Base-by-base conservation (phyloP, 257 asterid species). In the Solanum phureja region DNA sequence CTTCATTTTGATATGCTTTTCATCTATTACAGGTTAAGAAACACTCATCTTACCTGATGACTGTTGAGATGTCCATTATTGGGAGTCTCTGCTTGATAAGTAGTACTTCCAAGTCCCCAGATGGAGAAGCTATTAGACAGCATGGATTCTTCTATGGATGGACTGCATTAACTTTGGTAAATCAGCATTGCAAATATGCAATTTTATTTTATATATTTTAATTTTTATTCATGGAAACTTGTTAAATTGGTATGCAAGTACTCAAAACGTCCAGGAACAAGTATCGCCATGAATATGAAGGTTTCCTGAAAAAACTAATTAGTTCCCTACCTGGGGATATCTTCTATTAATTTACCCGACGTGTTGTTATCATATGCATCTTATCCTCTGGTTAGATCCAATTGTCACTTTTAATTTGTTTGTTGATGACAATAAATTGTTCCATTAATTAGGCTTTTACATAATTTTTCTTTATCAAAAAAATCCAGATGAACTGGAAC, bases 31-130 rank as follows among this genome's bases (percentile, higher is more conserved):
- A 96, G 99, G 98, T 97, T 85, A 95, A 97, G 94, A 95, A 94
- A 88, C 98, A 92, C 86, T 33, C 98, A 38, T 94, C 98, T 81
- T 97, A 97, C 91, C 87, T 97, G 96, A 95, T 97, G 99, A 97
- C 98, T 37, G 93, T 97, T 88, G 99, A 97, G 93, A 95, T 97
- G 99, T 97, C 99, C 86, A 87, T 95, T 81, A 93, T 97, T 91
- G 99, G 99, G 92, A 95, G 96, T 88, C 90, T 95, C 87, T 97
- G 99, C 93, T 90, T 97, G 90, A 92, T 95, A 86, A 96, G 93
- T 86, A 97, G 99, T 92, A 93, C 96, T 79, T 95, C 73, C 88
- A 94, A 95, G 92, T 97, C 99, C 89, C 98, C 98, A 10, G 99
- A 95, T 89, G 99, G 99, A 89, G 89, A 91, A 84, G 95, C 98